Evolutionary conservation across 768 basidiomycete genomes (phyloP).

Genomic region (Mycena olivaceomarginata): DNA sequence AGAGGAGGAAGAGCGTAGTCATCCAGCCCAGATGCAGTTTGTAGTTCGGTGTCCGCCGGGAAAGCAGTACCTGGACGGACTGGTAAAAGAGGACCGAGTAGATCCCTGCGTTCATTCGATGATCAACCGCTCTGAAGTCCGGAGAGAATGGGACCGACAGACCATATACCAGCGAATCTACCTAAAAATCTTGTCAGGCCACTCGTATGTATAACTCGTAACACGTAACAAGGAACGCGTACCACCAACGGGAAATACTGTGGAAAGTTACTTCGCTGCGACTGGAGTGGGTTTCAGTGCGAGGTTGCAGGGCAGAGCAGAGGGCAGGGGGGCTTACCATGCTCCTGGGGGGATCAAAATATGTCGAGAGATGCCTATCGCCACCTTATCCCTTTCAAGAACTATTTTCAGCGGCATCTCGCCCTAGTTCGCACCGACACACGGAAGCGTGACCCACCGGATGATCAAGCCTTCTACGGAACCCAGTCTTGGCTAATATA

Average conservation of each 20-base stretch:
- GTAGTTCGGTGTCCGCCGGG: background rate
- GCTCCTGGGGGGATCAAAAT: background rate
- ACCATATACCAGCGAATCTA: constrained; percentile 1
- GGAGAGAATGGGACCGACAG: background rate
- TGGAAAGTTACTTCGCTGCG: background rate
- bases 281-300: background rate
- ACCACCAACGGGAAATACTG: constrained; percentile 10
- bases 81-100: constrained; percentile 33
- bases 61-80: constrained; percentile 13
- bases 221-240: background rate
- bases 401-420: constrained; percentile 7
- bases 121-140: background rate
- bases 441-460: background rate
- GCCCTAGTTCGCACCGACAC: background rate
- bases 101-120: constrained; percentile 6
- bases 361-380: background rate
- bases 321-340: background rate
- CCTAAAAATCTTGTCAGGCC: background rate
- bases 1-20: constrained; percentile 28
- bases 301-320: background rate
- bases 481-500: background rate
- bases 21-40: constrained; percentile 22
- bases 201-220: background rate
- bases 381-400: constrained; percentile 4
- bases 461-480: background rate